Evolutionary conservation across 2,329 filamentous ascomycete species (phyloP).

Genomic region (Truncatella angustata): DNA sequence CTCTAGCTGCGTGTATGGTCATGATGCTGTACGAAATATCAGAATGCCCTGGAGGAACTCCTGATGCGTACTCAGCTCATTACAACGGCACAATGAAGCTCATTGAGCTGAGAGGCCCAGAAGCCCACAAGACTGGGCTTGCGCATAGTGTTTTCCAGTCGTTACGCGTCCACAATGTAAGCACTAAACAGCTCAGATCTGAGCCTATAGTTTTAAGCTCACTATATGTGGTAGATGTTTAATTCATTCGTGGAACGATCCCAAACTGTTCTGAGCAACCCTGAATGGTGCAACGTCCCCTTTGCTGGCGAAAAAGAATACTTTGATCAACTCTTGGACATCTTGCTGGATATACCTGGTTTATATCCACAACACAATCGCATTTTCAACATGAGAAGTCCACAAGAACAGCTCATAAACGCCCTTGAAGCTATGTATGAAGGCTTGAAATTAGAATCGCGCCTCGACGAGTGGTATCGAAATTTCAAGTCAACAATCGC

Average conservation of each 20-base stretch:
- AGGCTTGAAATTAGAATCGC: neutral
- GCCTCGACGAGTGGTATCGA: slow-evolving; percentile 10
- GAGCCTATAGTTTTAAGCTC: neutral
- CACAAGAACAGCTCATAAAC: neutral
- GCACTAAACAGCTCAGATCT: neutral
- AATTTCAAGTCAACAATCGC: slow-evolving; percentile 13
- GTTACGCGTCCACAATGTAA: slow-evolving; percentile 17
- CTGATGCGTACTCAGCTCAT: slow-evolving; percentile 18
- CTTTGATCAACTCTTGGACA: slow-evolving; percentile 20
- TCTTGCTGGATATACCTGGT: slow-evolving; percentile 16
- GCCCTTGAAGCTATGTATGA: neutral
- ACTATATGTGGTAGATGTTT: slow-evolving; percentile 12
- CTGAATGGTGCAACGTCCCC: slow-evolving; percentile 15
- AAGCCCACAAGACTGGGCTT: slow-evolving; percentile 13
- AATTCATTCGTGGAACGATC: slow-evolving; percentile 13
- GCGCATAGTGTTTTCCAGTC: slow-evolving; percentile 17
- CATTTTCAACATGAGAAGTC: neutral
- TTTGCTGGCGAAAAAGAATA: slow-evolving; percentile 14
- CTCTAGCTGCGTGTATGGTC: slow-evolving; percentile 17
- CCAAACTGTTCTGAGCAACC: slow-evolving; percentile 14
- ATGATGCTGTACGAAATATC: slow-evolving; percentile 21
- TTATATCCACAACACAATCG: slow-evolving; percentile 8
- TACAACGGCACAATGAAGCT: slow-evolving; percentile 18
- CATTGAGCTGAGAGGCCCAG: slow-evolving; percentile 18
- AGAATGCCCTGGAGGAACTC: slow-evolving; percentile 15